Percentiles rank a stretch among this genome's conserved stretches.
phyloP scores from a whole-genome alignment of 2,329 filamentous ascomycete genomes.

The Myriangium duriaei region DNA sequence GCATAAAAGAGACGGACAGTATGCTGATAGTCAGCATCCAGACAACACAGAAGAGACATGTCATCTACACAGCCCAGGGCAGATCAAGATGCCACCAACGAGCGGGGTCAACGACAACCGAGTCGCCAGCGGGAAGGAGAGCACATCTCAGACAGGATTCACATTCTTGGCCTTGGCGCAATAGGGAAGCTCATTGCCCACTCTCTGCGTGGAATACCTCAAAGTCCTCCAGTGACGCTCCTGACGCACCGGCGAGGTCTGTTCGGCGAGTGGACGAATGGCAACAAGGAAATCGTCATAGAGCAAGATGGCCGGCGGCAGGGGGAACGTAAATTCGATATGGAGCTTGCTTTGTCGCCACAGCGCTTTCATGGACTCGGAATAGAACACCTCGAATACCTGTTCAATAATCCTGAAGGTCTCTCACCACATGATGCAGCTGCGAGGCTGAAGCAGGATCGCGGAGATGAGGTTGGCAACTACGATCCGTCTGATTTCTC shows the following conservation, averaged over 20 bases:
- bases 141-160: no score
- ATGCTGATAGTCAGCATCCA: no score
- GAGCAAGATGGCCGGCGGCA: slow-evolving; percentile 30
- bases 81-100: no score
- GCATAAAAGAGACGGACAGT: no score
- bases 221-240: slow-evolving; percentile 63
- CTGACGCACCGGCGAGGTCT: slow-evolving; percentile 51
- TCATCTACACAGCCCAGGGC: no score
- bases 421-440: slow-evolving; percentile 20
- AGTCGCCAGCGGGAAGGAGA: no score
- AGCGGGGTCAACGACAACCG: no score
- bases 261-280: slow-evolving; percentile 35
- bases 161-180: slow-evolving; percentile 71
- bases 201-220: slow-evolving; percentile 48
- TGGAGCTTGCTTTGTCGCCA: slow-evolving; percentile 28
- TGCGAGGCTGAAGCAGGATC: slow-evolving; percentile 13
- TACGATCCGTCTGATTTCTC: not conserved
- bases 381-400: slow-evolving; percentile 10
- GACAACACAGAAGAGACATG: no score
- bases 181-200: slow-evolving; percentile 69
- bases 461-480: slow-evolving; percentile 1
- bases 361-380: slow-evolving; percentile 26
- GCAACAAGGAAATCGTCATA: slow-evolving; percentile 34
- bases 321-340: slow-evolving; percentile 30
- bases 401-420: slow-evolving; percentile 16